These are phyloP conservation scores for Ilex asprella DNA, from an alignment of 257 asterid species.

Conservation along the genomic window DNA sequence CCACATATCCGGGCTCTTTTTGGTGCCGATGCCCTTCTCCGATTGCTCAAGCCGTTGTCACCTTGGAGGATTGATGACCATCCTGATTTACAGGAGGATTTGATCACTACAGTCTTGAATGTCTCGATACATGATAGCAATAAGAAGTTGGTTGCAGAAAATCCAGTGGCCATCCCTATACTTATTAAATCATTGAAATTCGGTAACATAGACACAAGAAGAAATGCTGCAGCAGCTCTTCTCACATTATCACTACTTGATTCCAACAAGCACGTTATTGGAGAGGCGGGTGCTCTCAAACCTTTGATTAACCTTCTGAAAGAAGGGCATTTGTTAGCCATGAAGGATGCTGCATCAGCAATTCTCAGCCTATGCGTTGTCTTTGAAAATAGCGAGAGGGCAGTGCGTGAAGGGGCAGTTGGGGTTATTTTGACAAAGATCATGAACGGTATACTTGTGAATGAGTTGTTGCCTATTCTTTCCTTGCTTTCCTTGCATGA, in stretches of 20 bases:
- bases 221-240: slow-evolving; percentile 40
- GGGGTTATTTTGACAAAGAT: slow-evolving; percentile 37
- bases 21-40: slow-evolving; percentile 1
- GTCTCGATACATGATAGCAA: slow-evolving; percentile 31
- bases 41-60: slow-evolving; percentile 25
- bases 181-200: slow-evolving; percentile 25
- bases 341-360: slow-evolving; percentile 38
- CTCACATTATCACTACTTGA: slow-evolving; percentile 31
- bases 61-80: slow-evolving; percentile 13
- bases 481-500: slow-evolving; percentile 27
- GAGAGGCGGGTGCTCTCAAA: slow-evolving; percentile 29
- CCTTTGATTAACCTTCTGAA: slow-evolving; percentile 32
- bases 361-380: slow-evolving; percentile 27
- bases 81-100: slow-evolving; percentile 29
- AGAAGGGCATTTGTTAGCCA: slow-evolving; percentile 28
- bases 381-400: slow-evolving; percentile 32
- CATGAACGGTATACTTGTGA: slow-evolving; percentile 7
- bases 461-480: slow-evolving; percentile 38
- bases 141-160: slow-evolving; percentile 19
- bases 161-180: slow-evolving; percentile 24
- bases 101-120: slow-evolving; percentile 28
- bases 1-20: no score
- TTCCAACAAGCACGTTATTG: slow-evolving; percentile 29
- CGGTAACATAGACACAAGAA: slow-evolving; percentile 24
- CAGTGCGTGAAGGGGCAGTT: slow-evolving; percentile 36